Percentiles rank a stretch among this genome's conserved stretches.
These are phyloP conservation scores for Fragaria vesca DNA, from an alignment of 306 rosid species.

Conservation along the genomic window DNA sequence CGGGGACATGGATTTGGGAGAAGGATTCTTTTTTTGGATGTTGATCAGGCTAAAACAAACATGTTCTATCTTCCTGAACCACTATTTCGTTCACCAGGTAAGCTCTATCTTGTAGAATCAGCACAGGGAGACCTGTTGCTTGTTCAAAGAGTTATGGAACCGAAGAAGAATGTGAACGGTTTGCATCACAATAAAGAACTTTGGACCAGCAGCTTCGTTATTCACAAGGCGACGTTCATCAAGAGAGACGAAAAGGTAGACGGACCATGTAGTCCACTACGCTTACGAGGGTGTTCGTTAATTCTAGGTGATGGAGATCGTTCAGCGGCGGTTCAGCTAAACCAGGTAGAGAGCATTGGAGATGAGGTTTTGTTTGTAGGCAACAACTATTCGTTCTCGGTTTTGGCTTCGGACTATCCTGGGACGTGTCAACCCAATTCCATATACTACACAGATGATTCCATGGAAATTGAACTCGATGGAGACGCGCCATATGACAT, in stretches of 20 bases:
- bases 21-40: not conserved
- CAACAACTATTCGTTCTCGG: not conserved
- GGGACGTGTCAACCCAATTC: not conserved
- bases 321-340: not conserved
- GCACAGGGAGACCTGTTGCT: not conserved
- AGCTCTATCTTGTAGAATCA: not conserved
- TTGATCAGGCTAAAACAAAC: not conserved
- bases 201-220: not conserved
- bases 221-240: not conserved
- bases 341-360: not conserved
- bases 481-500: not conserved
- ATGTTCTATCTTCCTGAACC: too few relatives aligned
- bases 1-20: too few relatives aligned
- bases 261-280: not conserved
- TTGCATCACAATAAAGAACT: not conserved
- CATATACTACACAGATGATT: not conserved
- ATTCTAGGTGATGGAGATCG: not conserved
- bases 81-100: not conserved
- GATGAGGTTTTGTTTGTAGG: not conserved
- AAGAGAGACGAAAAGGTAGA: not conserved
- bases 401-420: not conserved
- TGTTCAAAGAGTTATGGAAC: not conserved
- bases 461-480: not conserved
- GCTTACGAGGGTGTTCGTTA: too few relatives aligned
- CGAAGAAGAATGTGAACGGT: not conserved